Evolutionary conservation across 2,329 filamentous ascomycete genomes (phyloP), one percentile per base, ranked within the genome.

Genomic region (Colletotrichum ledebouriae): DNA sequence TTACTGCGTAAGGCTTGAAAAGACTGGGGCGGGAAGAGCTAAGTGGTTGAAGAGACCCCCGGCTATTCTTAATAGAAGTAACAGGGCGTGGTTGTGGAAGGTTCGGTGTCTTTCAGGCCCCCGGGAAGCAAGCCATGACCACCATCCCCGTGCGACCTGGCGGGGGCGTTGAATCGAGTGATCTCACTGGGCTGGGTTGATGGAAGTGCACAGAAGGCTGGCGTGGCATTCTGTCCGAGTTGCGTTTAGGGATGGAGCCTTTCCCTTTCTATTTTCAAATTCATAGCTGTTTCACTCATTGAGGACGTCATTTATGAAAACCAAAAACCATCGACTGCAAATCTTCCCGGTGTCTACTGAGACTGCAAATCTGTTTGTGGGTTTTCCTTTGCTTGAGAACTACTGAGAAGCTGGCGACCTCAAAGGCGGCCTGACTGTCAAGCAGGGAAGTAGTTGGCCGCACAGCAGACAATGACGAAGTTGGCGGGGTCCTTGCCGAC

Each of bases 31-130:
- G 29, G n/a, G 25, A 39, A 39, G 42, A 44, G 22, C 17, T 22
- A 33, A 68, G 55, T 66, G 66, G 61, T 56, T 37, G 66, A 57
- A 29, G 50, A 42, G 49, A n/a, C 41, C 49, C 60, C 61, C 56
- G 55, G 61, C 41, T 47, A 49, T 47, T 59, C 55, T 68, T 34
- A 65, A 65, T 65, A 47, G 65, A 68, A 65, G 65, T 56, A 68
- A 59, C 65, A 65, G 42, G 65, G 55, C 56, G 44, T 61, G 72
- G 61, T 71, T 73, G 72, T 73, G 66, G 72, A 73, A 73, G 72
- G 63, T 73, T 73, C 72, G 72, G 62, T 67, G 56, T 58, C 62
- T 47, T 62, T 68, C 66, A 68, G 41, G 29, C 25, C 41, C 50
- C 12, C 15, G 41, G 66, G 62, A 49, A 60, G 66, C 61, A 29